These are phyloP conservation scores for Trypanosoma grayi DNA, from an alignment of 208 protist species.

Conservation along the genomic window DNA sequence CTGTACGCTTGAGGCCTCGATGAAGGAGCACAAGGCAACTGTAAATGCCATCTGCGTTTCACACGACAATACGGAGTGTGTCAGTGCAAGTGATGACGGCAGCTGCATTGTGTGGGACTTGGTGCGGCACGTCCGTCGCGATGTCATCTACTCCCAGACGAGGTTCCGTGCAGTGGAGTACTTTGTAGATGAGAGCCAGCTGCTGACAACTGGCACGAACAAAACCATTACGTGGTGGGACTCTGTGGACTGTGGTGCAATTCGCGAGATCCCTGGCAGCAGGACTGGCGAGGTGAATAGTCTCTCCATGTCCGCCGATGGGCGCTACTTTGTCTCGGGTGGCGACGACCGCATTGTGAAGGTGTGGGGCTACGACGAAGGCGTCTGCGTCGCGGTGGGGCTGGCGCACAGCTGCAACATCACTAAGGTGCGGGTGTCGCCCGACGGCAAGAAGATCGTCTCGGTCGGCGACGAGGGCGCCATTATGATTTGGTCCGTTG, in stretches of 20 bases:
- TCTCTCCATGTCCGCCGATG: conserved; percentile 85
- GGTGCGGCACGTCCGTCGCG: conserved; percentile 84
- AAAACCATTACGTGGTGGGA: conserved; percentile 96
- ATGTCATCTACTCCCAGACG: conserved; percentile 95
- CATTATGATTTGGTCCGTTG: conserved; percentile 92
- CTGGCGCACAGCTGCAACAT: conserved; percentile 93
- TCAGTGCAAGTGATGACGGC: conserved; percentile 93
- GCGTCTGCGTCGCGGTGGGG: conserved; percentile 83
- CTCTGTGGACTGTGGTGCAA: conserved; percentile 90
- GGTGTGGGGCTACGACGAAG: conserved; percentile 95
- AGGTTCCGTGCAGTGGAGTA: conserved; percentile 93
- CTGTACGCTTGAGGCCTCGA: conserved; percentile 89
- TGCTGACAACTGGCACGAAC: conserved; percentile 94
- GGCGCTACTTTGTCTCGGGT: conserved; percentile 88
- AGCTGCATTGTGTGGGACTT: conserved; percentile 96
- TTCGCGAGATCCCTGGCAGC: conserved; percentile 92
- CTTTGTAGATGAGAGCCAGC: conserved; percentile 91
- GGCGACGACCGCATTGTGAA: conserved; percentile 93
- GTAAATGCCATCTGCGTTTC: conserved; percentile 87
- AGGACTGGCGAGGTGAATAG: conserved; percentile 91
- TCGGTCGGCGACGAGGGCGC: conserved; percentile 93
- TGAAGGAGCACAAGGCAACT: conserved; percentile 96
- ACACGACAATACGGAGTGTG: conserved; percentile 90
- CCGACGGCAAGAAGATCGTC: conserved; percentile 88
- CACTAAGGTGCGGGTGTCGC: conserved; percentile 86